These are phyloP conservation scores for Cucurbita maxima DNA, from an alignment of 306 rosid genomes.

Conservation along the genomic window DNA sequence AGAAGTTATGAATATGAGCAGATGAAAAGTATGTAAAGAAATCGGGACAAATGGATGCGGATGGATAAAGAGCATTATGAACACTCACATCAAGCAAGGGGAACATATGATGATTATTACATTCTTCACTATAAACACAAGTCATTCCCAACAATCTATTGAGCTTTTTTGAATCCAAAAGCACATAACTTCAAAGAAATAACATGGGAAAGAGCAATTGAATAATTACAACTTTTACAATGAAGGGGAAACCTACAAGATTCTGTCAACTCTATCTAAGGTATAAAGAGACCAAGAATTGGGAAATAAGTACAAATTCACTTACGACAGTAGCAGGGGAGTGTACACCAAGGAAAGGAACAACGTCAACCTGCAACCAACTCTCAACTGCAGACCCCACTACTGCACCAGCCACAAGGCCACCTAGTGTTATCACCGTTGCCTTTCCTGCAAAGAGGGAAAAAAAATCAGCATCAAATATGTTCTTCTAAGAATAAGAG, in stretches of 20 bases:
- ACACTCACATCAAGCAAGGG: background rate
- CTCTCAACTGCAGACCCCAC: slow-evolving; percentile 87
- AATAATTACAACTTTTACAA: slow-evolving; percentile 62
- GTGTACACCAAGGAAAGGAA: slow-evolving; percentile 86
- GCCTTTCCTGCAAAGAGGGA: slow-evolving; percentile 70
- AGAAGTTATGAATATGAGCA: background rate
- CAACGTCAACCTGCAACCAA: slow-evolving; percentile 94
- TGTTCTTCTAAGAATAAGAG: background rate
- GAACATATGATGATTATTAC: background rate
- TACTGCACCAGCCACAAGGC: slow-evolving; percentile 81
- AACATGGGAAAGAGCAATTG: slow-evolving; percentile 47
- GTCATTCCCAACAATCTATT: background rate
- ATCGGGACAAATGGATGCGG: background rate
- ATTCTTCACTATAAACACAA: background rate
- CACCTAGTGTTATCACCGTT: slow-evolving; percentile 70
- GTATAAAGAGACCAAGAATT: slow-evolving; percentile 82
- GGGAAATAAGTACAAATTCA: slow-evolving; percentile 74
- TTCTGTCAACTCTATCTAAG: slow-evolving; percentile 41
- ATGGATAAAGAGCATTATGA: background rate
- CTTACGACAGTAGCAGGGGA: slow-evolving; percentile 90
- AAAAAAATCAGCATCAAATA: background rate
- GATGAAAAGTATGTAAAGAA: background rate
- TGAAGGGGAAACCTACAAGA: slow-evolving; percentile 16
- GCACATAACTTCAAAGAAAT: slow-evolving; percentile 28
- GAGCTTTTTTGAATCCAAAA: background rate